Evolutionary conservation across 1,284 basidiomycete species (phyloP).

Genomic region (Irpex sp.): DNA sequence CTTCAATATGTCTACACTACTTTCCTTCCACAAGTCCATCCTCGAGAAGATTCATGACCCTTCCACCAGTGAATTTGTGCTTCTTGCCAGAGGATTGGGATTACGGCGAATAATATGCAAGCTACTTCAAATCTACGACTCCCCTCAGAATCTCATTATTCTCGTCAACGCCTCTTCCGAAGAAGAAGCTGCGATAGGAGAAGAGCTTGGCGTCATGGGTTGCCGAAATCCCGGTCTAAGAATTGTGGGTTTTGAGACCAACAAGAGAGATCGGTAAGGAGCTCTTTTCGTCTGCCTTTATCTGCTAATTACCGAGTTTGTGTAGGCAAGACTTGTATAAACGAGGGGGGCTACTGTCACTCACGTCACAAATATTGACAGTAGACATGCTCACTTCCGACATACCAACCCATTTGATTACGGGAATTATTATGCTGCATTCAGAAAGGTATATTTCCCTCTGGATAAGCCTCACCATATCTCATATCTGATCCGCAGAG

Average conservation of each 20-base stretch:
- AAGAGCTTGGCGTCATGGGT: constrained; percentile 91
- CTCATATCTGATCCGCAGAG: constrained; percentile 40
- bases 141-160: constrained; percentile 81
- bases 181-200: constrained; percentile 89
- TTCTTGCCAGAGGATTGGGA: constrained; percentile 87
- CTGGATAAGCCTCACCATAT: neutral
- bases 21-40: constrained; percentile 65
- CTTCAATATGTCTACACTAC: constrained; percentile 32
- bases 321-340: constrained; percentile 84
- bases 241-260: constrained; percentile 83
- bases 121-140: constrained; percentile 88
- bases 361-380: constrained; percentile 92
- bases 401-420: constrained; percentile 82
- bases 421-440: constrained; percentile 92
- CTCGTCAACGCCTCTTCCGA: constrained; percentile 86
- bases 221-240: constrained; percentile 85
- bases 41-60: constrained; percentile 73
- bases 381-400: constrained; percentile 93
- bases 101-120: constrained; percentile 81
- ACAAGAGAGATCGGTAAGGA: constrained; percentile 73
- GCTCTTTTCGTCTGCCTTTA: neutral
- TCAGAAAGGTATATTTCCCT: constrained; percentile 73
- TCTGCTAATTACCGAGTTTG: neutral
- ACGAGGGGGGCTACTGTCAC: constrained; percentile 84
- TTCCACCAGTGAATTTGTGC: constrained; percentile 75